Conservation (phyloP, 192 early-diverging fungal genomes). For the Phycomyces blakesleeanus region DNA sequence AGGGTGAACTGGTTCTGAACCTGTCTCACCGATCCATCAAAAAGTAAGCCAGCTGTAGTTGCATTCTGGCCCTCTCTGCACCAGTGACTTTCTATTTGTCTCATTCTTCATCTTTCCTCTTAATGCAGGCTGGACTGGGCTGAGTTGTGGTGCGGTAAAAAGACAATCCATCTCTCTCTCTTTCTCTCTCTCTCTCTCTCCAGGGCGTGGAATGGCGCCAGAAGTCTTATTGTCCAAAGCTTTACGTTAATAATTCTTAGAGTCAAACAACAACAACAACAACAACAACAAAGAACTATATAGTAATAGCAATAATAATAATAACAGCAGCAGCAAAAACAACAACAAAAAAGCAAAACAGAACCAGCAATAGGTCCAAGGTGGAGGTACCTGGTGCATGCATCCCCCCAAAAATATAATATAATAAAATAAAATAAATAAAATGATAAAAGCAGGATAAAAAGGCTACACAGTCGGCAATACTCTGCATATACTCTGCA, state of each 20-base stretch:
- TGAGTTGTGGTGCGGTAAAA: neutral
- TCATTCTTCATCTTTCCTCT: too few relatives aligned
- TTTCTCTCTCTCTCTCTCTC: neutral
- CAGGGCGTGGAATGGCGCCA: neutral
- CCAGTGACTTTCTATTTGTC: neutral
- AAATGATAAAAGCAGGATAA: neutral
- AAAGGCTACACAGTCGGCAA: neutral
- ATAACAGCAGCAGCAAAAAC: too few relatives aligned
- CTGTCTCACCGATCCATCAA: neutral
- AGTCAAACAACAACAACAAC: neutral
- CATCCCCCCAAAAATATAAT: too few relatives aligned
- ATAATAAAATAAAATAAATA: too few relatives aligned
- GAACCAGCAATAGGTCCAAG: too few relatives aligned
- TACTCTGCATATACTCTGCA: neutral
- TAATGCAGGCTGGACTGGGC: too few relatives aligned
- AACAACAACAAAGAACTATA: neutral
- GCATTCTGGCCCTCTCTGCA: neutral
- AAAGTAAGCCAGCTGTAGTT: neutral
- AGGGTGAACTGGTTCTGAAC: slow-evolving; percentile 2
- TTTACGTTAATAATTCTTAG: too few relatives aligned
- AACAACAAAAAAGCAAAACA: too few relatives aligned
- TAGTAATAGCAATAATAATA: too few relatives aligned
- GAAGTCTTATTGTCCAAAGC: too few relatives aligned
- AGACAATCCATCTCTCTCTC: neutral
- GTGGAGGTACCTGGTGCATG: too few relatives aligned